Percentiles rank a stretch among this genome's conserved stretches.
Conservation (phyloP, 2,329 filamentous ascomycete species). For the Sporothrix globosa region DNA sequence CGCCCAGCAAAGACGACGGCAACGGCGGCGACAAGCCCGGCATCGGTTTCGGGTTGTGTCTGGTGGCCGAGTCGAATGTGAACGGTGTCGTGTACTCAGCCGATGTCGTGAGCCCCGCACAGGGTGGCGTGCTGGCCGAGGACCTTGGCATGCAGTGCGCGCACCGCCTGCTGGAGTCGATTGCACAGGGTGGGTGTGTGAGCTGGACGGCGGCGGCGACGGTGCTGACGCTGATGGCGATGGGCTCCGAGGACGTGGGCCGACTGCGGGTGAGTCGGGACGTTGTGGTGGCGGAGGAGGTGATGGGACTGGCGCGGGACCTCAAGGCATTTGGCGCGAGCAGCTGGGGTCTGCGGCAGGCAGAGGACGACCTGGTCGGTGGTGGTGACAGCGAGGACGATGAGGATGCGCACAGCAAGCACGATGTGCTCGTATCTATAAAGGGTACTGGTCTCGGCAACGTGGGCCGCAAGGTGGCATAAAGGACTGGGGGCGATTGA, state of each 20-base stretch:
- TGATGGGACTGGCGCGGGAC: constrained; percentile 81
- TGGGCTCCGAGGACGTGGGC: constrained; percentile 96
- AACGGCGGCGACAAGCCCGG: constrained; percentile 71
- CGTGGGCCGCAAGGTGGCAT: constrained; percentile 81
- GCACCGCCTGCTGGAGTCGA: constrained; percentile 82
- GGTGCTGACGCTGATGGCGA: constrained; percentile 88
- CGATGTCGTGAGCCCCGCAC: constrained; percentile 73
- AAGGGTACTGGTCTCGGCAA: constrained; percentile 94
- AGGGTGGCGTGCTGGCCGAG: constrained; percentile 82
- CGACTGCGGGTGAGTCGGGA: constrained; percentile 79
- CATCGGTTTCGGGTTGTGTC: constrained; percentile 85
- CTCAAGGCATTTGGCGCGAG: constrained; percentile 85
- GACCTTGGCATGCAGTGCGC: constrained; percentile 88
- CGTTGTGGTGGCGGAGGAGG: constrained; percentile 77
- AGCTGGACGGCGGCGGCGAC: constrained; percentile 71
- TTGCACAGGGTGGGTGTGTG: constrained; percentile 81
- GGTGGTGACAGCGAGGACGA: constrained; percentile 62
- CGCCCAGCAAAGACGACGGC: constrained; percentile 57
- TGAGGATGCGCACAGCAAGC: constrained; percentile 48
- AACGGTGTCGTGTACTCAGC: constrained; percentile 82
- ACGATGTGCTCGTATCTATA: constrained; percentile 80
- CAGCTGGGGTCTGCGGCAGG: constrained; percentile 86
- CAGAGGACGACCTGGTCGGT: constrained; percentile 65
- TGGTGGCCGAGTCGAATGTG: constrained; percentile 90
- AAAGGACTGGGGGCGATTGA: constrained; percentile 10